Percentiles rank a stretch among this genome's conserved stretches.
Evolutionary conservation across 169 alveolate genomes (phyloP).

Genomic region (Eimeria maxima): DNA sequence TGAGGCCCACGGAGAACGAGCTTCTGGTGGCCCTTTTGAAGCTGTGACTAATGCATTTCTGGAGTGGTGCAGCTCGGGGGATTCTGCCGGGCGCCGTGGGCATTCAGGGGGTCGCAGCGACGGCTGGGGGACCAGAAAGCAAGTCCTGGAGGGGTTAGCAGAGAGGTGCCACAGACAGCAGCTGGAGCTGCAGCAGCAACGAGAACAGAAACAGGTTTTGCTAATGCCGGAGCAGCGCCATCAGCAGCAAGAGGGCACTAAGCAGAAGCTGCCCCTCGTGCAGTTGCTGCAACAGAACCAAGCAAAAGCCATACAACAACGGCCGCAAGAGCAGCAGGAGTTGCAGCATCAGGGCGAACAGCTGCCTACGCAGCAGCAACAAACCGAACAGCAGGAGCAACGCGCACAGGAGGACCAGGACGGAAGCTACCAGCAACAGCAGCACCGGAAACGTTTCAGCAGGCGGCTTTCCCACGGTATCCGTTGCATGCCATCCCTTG

Average conservation of each 20-base stretch:
- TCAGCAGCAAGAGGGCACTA: background rate
- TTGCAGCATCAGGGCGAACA: background rate
- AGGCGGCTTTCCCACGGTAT: background rate
- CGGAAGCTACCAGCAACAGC: background rate
- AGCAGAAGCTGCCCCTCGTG: background rate
- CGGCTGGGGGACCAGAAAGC: constrained; percentile 48
- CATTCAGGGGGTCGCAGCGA: constrained; percentile 32
- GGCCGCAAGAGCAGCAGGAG: background rate
- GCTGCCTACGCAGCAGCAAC: constrained; percentile 5
- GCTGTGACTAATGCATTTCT: constrained; percentile 22
- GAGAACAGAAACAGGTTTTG: background rate
- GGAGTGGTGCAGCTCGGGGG: constrained; percentile 68
- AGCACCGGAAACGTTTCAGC: constrained; percentile 1
- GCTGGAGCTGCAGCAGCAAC: constrained; percentile 24
- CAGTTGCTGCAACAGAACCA: constrained; percentile 36
- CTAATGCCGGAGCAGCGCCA: constrained; percentile 6
- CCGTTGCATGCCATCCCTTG: constrained; percentile 65
- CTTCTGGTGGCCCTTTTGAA: background rate
- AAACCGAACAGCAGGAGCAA: background rate
- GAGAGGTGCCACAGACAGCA: constrained; percentile 65
- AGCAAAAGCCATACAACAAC: constrained; percentile 1
- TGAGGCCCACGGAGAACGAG: constrained; percentile 1
- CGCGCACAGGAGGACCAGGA: background rate
- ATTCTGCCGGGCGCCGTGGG: constrained; percentile 1
- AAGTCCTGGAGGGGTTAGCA: constrained; percentile 48